Percentiles rank a stretch among this genome's conserved stretches.
Evolutionary conservation across 352 stramenopile species (phyloP).

Genomic region (Globisporangium canariense): DNA sequence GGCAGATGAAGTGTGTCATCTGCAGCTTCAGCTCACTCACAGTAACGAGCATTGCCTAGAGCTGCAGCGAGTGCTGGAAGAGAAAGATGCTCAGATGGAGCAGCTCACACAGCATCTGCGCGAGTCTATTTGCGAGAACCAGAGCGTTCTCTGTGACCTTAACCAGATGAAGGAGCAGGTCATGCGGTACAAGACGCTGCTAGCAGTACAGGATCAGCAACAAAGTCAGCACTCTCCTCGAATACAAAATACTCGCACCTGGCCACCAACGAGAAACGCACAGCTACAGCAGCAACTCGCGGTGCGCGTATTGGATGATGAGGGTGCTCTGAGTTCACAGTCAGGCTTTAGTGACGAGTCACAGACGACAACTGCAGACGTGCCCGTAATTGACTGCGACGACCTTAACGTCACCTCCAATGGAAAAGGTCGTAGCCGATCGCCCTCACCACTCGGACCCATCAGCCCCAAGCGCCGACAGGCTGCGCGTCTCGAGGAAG

Average conservation of each 20-base stretch:
- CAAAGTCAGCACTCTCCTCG: constrained; percentile 24
- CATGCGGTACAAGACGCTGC: constrained; percentile 20
- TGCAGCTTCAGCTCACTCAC: constrained; percentile 41
- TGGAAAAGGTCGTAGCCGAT: not conserved
- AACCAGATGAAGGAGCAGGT: constrained; percentile 36
- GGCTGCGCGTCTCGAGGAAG: constrained; percentile 22
- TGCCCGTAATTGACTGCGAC: not conserved
- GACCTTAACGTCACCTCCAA: too few relatives aligned
- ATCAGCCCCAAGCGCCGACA: constrained; percentile 22
- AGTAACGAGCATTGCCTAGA: constrained; percentile 34
- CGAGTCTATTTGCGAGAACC: constrained; percentile 58
- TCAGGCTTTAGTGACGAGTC: not conserved
- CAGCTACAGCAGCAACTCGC: not conserved
- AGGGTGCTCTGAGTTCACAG: not conserved
- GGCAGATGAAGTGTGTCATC: constrained; percentile 44
- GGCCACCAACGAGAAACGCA: not conserved
- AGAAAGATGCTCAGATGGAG: constrained; percentile 36
- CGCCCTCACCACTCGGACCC: constrained; percentile 12
- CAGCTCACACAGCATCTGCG: constrained; percentile 42
- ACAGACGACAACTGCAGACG: not conserved
- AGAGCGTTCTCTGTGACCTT: constrained; percentile 43
- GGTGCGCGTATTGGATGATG: not conserved
- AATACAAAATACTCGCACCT: constrained; percentile 14
- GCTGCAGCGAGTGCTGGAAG: constrained; percentile 32
- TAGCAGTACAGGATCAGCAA: constrained; percentile 15